A percentile compares a stretch with the other conserved stretches of the same genome.
Evolutionary conservation across 257 asterid genomes (phyloP).

Genomic region (Gentiana dahurica): DNA sequence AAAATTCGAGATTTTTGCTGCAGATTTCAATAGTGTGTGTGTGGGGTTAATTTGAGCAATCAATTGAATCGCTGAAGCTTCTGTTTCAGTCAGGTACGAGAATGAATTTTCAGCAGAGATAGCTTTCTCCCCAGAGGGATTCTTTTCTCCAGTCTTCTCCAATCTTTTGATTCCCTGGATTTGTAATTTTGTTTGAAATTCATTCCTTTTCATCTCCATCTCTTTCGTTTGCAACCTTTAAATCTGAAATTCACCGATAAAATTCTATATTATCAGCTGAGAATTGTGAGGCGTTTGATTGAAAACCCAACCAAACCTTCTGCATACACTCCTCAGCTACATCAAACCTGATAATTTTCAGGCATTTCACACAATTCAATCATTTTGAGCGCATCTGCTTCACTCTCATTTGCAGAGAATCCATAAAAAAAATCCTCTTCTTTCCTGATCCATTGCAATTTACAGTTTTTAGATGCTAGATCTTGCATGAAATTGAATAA

Average conservation of each 20-base stretch:
- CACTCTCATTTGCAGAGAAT: not conserved
- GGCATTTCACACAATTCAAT: not conserved
- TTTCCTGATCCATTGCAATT: not conserved
- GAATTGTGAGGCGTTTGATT: not conserved
- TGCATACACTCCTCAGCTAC: not conserved
- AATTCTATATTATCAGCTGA: not conserved
- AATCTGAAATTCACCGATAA: too few relatives aligned
- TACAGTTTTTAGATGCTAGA: not conserved
- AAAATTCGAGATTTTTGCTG: not conserved
- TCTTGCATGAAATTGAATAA: not conserved
- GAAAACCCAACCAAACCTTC: not conserved
- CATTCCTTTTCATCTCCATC: too few relatives aligned
- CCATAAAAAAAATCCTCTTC: not conserved
- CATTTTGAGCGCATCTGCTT: not conserved
- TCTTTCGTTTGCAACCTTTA: too few relatives aligned
- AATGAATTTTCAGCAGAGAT: too few relatives aligned
- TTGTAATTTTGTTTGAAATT: too few relatives aligned
- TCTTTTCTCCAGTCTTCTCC: too few relatives aligned
- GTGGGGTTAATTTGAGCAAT: too few relatives aligned
- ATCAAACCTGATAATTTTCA: not conserved
- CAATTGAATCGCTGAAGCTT: too few relatives aligned
- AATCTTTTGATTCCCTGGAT: not conserved
- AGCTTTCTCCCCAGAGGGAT: too few relatives aligned
- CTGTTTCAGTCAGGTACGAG: too few relatives aligned
- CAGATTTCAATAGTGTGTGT: constrained; percentile 3